phyloP scores from a whole-genome alignment of 768 basidiomycete genomes.

The Leccinum truebloodii region DNA sequence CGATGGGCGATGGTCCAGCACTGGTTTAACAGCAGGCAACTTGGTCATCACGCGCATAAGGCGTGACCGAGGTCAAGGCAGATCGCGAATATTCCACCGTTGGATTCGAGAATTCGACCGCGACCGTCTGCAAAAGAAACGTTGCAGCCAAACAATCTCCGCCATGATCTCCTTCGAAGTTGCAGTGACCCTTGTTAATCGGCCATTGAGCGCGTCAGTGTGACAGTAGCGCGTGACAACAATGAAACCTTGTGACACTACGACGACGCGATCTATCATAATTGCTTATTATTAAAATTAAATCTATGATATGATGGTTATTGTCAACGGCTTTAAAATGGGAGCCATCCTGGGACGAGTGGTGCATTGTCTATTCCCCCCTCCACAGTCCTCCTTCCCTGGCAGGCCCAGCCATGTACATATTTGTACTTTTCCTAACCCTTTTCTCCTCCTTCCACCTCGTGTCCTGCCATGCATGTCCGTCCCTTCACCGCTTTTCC shows the following conservation, averaged over 20 bases:
- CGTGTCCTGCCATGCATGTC: slow-evolving; percentile 21
- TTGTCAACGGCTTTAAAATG: slow-evolving; percentile 1
- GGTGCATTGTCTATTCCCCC: neutral
- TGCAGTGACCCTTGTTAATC: neutral
- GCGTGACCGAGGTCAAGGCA: slow-evolving; percentile 9
- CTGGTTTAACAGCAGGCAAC: slow-evolving; percentile 16
- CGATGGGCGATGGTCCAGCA: slow-evolving; percentile 3
- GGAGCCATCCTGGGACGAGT: neutral
- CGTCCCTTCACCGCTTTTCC: neutral
- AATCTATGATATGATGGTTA: neutral
- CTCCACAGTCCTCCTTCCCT: neutral
- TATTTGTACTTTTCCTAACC: neutral
- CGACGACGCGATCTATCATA: slow-evolving; percentile 1
- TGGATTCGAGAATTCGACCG: slow-evolving; percentile 9
- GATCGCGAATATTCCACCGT: slow-evolving; percentile 1
- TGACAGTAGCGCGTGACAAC: slow-evolving; percentile 3
- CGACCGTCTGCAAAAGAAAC: neutral
- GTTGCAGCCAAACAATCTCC: slow-evolving; percentile 24
- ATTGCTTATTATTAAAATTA: too few species aligned
- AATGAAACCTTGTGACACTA: slow-evolving; percentile 15
- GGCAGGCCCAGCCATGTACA: slow-evolving; percentile 25
- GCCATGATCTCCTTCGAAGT: slow-evolving; percentile 3
- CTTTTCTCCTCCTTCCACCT: slow-evolving; percentile 6
- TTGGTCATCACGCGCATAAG: slow-evolving; percentile 21
- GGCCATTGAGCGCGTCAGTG: neutral